Conservation (phyloP, 176 grass and related monocot species). For the Rhynchospora breviuscula region DNA sequence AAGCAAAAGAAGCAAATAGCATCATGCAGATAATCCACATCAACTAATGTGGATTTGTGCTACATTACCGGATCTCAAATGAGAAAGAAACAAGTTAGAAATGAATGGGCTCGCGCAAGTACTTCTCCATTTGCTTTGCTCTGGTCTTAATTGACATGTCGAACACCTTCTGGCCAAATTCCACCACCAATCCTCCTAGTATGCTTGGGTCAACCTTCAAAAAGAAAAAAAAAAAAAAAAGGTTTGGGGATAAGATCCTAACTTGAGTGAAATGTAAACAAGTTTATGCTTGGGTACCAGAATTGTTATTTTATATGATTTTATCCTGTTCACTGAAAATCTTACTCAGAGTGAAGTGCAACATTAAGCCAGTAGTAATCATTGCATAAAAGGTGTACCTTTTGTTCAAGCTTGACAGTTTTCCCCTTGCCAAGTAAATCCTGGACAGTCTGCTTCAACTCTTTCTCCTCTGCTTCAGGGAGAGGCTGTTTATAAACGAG, state of each 20-base stretch:
- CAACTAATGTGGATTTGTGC: slow-evolving; percentile 11
- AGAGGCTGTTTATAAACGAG: slow-evolving; percentile 43
- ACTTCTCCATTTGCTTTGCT: slow-evolving; percentile 86
- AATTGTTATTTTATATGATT: background rate
- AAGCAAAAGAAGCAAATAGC: slow-evolving; percentile 29
- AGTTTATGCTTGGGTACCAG: background rate
- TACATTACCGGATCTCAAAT: slow-evolving; percentile 10
- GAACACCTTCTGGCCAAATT: slow-evolving; percentile 71
- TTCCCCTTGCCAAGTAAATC: slow-evolving; percentile 75
- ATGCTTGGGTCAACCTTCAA: slow-evolving; percentile 77
- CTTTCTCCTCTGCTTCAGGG: slow-evolving; percentile 65
- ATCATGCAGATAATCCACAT: slow-evolving; percentile 12
- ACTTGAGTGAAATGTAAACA: too few relatives aligned
- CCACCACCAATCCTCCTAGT: slow-evolving; percentile 81
- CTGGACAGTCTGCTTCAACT: slow-evolving; percentile 62
- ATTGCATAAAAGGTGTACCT: slow-evolving; percentile 42
- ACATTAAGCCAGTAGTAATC: background rate
- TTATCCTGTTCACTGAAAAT: background rate
- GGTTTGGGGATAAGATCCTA: background rate
- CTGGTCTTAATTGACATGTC: slow-evolving; percentile 94
- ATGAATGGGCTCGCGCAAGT: slow-evolving; percentile 79
- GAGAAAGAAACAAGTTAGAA: slow-evolving; percentile 33
- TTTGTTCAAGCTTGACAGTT: slow-evolving; percentile 75
- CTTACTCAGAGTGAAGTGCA: background rate
- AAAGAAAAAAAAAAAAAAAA: background rate